Evolutionary conservation across 2,329 filamentous ascomycete species (phyloP).

Genomic region (Aureobasidium sp.): DNA sequence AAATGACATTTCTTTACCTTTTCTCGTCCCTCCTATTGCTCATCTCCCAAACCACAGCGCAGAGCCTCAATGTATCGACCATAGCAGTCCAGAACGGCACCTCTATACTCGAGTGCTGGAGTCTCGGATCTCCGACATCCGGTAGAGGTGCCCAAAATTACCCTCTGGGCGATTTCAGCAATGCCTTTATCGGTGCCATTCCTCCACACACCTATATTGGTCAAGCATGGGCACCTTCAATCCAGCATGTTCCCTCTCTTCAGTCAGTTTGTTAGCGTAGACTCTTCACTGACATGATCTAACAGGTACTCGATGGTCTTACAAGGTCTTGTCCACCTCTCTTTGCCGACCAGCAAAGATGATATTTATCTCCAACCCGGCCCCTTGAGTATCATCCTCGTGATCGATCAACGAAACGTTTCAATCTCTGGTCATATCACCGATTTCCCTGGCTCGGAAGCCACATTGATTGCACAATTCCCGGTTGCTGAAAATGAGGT

Average conservation of each 20-base stretch:
- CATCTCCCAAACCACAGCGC: background rate
- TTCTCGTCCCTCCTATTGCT: background rate
- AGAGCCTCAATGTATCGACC: conserved; percentile 1
- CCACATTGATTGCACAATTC: background rate
- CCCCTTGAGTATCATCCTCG: background rate
- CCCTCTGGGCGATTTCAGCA: background rate
- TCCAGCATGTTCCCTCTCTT: background rate
- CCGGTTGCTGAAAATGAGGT: background rate
- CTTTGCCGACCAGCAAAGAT: background rate
- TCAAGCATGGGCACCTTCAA: background rate
- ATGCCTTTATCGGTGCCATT: conserved; percentile 7
- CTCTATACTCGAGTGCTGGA: conserved; percentile 9
- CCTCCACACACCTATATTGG: conserved; percentile 5
- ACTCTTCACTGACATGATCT: background rate
- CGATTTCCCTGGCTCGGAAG: conserved; percentile 1
- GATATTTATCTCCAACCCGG: conserved; percentile 3
- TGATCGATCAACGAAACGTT: background rate
- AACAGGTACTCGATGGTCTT: background rate
- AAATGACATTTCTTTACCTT: background rate
- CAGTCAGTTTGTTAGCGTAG: background rate
- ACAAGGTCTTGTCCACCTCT: background rate
- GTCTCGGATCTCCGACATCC: background rate
- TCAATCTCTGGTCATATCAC: background rate
- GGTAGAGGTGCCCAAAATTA: conserved; percentile 7
- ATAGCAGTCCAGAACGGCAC: background rate